Evolutionary conservation across 208 protist species (phyloP), one percentile per base, ranked within the genome.

Genomic region (Endotrypanum monterogeii): DNA sequence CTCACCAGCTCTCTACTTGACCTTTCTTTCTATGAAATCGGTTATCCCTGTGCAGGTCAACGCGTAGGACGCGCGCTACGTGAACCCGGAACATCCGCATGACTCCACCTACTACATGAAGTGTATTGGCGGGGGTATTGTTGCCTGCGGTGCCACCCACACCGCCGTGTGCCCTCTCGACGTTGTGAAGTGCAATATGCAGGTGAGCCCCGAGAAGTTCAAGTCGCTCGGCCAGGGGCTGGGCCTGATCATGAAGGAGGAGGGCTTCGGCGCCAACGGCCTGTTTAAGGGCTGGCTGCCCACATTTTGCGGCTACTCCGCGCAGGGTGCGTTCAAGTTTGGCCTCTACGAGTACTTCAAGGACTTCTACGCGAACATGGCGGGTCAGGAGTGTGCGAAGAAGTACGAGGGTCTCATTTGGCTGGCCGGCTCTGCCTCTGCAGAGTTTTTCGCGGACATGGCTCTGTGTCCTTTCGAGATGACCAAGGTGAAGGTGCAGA

Each of bases 371-470:
- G 83, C 92, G 48, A 91, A 98, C 63, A 32, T 87, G 1, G 90
- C 97, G 9, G 98, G 98, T 55, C 83, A 98, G 83, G 87, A 98
- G 80, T 85, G 76, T 62, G 75, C 90, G 8, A 83, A 80, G 71
- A 66, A 92, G 73, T 97, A 89, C 65, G 78, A 82, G 35, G 85
- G 93, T 25, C 61, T 85, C 63, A 93, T 98, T 76, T 98, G 92
- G 88, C 85, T 97, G 41, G 90, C 93, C 18, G 94, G 90, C 61
- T 98, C 94, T 37, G 98, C 96, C 30, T 97, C 88, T n/a, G 98
- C 98, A 46, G 98, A 99, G 85, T 98, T 99, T 85, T 94, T 99
- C 67, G 98, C 98, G n/a, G 97, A 99, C 68, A 89, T 99, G 74
- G 91, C 86, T 23, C 90, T 99, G 0, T 99, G 97, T 89, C 98